phyloP scores from a whole-genome alignment of 768 basidiomycete species.

The Boletus coccyginus region DNA sequence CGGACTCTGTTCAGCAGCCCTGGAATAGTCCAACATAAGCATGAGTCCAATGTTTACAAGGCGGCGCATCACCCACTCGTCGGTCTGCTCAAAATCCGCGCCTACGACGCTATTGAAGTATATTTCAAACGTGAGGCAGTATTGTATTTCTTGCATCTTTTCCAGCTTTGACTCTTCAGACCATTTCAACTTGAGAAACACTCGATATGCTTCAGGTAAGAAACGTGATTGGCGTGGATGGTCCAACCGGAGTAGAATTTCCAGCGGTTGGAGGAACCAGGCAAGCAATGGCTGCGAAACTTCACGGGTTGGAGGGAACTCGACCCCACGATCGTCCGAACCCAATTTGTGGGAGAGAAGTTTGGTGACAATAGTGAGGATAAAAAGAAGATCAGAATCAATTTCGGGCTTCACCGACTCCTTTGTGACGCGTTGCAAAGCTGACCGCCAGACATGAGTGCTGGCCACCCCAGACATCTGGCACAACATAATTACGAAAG shows the following conservation, averaged over 20 bases:
- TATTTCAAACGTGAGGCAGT: constrained; percentile 2
- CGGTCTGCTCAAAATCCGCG: background rate
- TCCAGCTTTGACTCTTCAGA: background rate
- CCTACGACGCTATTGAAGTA: constrained; percentile 1
- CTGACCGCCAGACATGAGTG: background rate
- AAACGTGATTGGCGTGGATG: background rate
- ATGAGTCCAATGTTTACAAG: background rate
- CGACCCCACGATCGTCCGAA: background rate
- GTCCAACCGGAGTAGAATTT: background rate
- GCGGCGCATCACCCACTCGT: background rate
- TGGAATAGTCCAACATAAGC: background rate
- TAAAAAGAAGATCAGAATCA: constrained; percentile 1
- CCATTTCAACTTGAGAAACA: background rate
- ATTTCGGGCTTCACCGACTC: background rate
- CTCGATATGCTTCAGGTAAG: background rate
- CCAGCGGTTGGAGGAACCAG: constrained; percentile 1
- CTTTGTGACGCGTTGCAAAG: background rate
- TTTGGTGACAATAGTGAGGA: background rate
- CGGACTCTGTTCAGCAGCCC: background rate
- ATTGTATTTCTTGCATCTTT: background rate
- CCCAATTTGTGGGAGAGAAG: background rate
- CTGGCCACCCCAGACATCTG: background rate
- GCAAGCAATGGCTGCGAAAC: constrained; percentile 1
- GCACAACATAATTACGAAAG: constrained; percentile 2
- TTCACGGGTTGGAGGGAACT: background rate